phyloP scores from a whole-genome alignment of 148 eudicot genomes.

The Vaccinium vitisidaea region DNA sequence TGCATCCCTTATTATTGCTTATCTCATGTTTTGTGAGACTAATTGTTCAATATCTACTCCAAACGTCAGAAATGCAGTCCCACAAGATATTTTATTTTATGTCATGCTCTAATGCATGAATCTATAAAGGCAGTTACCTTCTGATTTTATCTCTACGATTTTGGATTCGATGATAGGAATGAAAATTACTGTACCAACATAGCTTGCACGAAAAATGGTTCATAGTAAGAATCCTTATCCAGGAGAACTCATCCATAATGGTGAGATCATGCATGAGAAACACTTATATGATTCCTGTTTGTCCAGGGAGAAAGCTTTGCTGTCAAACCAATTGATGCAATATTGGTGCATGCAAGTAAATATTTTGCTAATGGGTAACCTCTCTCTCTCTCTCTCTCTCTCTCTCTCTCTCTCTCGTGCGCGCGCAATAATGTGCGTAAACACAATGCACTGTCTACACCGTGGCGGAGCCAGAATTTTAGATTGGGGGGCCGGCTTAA shows the following conservation, averaged over 20 bases:
- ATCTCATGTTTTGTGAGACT: not conserved
- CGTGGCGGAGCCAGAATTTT: too few species aligned
- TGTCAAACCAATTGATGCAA: constrained; percentile 24
- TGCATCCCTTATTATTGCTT: not conserved
- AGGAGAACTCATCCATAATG: not conserved
- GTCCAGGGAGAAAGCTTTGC: constrained; percentile 44
- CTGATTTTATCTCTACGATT: not conserved
- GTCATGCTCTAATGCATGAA: not conserved
- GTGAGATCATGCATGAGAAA: not conserved
- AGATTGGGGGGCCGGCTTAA: too few species aligned
- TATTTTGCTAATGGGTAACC: constrained; percentile 30
- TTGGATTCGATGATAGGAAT: not conserved
- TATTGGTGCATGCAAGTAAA: constrained; percentile 21
- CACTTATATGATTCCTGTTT: not conserved
- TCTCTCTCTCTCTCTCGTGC: not conserved
- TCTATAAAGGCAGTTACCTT: not conserved
- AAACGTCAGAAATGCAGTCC: not conserved
- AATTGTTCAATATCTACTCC: not conserved
- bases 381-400: constrained; percentile 12
- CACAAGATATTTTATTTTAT: not conserved
- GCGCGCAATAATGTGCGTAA: not conserved
- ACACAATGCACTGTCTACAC: not conserved
- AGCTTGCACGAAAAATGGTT: not conserved
- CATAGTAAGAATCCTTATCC: not conserved
- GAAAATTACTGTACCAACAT: not conserved